Conservation (phyloP, 78 protist species). For the Guillardia theta region DNA sequence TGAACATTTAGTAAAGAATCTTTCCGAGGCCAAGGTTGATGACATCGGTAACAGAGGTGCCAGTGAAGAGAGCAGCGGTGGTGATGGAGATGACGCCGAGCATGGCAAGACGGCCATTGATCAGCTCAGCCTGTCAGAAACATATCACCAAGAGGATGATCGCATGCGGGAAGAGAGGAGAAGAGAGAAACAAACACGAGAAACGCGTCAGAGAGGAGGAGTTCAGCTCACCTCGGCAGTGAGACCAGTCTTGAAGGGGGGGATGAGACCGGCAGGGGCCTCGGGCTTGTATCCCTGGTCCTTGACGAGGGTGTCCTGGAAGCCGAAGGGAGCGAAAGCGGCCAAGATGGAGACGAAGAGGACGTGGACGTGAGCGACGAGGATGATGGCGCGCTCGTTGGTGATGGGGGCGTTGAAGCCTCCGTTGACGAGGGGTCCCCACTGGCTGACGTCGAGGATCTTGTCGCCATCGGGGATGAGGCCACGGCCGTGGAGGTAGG, state of each 20-base stretch:
- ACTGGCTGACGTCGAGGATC: neutral
- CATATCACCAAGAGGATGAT: too few species aligned
- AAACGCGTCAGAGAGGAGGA: too few species aligned
- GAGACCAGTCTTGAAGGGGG: neutral
- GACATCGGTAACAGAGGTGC: neutral
- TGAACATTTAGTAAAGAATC: neutral
- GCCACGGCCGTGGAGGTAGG: conserved; percentile 11
- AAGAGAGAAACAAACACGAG: too few species aligned
- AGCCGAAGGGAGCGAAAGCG: neutral
- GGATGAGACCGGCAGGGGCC: neutral
- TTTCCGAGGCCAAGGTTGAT: conserved; percentile 32
- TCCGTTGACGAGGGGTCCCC: conserved; percentile 29
- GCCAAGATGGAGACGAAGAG: neutral
- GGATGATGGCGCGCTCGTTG: conserved; percentile 48
- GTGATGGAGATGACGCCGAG: conserved; percentile 31
- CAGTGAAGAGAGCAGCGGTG: neutral
- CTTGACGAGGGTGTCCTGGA: conserved; percentile 37
- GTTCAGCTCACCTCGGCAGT: too few species aligned
- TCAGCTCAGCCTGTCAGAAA: conserved; percentile 40
- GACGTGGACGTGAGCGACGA: conserved; percentile 42
- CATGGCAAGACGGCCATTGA: conserved; percentile 49
- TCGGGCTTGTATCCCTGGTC: conserved; percentile 12
- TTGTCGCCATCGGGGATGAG: neutral
- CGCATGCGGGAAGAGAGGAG: too few species aligned
- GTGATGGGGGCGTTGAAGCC: neutral